Percentiles rank a stretch among this genome's conserved stretches.
Evolutionary conservation across 2,329 filamentous ascomycete species (phyloP).

Genomic region (Fusarium clavum): DNA sequence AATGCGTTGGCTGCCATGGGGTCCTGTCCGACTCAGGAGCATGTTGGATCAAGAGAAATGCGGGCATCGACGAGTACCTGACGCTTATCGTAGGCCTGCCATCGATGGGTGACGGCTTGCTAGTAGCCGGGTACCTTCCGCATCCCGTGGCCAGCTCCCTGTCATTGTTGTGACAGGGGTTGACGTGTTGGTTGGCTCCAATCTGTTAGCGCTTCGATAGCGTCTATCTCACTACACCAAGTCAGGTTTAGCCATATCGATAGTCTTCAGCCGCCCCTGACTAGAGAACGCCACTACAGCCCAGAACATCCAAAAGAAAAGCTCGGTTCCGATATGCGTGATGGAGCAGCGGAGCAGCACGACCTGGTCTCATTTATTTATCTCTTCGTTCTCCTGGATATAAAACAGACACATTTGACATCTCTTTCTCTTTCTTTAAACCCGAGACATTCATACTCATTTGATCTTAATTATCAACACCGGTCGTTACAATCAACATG

Average conservation of each 20-base stretch:
- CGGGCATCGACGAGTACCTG: accelerated
- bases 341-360: not conserved
- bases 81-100: accelerated
- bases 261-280: not conserved
- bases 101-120: accelerated
- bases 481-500: not conserved
- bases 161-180: not conserved
- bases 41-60: not conserved
- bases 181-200: not conserved
- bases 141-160: no score
- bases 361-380: not conserved
- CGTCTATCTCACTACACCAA: not conserved
- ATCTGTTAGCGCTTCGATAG: not conserved
- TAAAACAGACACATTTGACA: not conserved
- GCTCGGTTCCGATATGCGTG: not conserved
- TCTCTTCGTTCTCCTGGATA: not conserved
- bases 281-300: not conserved
- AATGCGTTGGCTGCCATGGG: not conserved
- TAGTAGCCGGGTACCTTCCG: not conserved
- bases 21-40: not conserved
- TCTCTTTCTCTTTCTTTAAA: not conserved
- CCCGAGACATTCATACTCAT: no score
- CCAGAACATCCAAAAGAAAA: not conserved
- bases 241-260: not conserved
- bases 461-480: not conserved